Evolutionary conservation across 2,329 filamentous ascomycete species (phyloP).

Genomic region (Pleoardoris graminearum): DNA sequence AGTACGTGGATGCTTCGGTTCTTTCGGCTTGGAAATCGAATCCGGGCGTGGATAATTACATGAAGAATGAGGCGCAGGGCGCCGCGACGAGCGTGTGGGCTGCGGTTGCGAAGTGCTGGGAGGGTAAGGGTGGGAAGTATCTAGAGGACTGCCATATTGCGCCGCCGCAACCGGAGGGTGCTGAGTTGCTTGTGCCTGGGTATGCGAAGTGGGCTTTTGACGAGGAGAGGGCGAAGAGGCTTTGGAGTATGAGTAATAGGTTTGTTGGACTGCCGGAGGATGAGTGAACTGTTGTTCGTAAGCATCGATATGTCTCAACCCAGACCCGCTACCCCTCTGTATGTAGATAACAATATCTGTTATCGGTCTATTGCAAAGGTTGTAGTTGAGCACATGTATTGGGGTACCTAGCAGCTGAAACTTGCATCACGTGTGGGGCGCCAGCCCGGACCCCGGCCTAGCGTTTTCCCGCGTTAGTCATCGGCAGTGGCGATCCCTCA

Average conservation of each 20-base stretch:
- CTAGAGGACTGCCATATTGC: conserved; percentile 32
- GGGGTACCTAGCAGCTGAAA: too few relatives aligned
- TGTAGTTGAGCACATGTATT: too few relatives aligned
- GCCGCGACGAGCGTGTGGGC: conserved; percentile 45
- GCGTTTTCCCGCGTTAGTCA: neutral
- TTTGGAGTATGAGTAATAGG: conserved; percentile 30
- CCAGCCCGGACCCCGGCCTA: neutral
- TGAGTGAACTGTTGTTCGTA: neutral
- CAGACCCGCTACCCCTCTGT: too few relatives aligned
- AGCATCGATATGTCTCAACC: too few relatives aligned
- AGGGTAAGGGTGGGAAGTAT: conserved; percentile 41
- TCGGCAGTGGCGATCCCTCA: neutral
- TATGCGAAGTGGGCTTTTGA: conserved; percentile 25
- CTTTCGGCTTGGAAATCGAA: neutral
- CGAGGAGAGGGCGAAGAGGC: conserved; percentile 25
- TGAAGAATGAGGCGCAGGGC: conserved; percentile 40
- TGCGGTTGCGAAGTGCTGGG: conserved; percentile 37
- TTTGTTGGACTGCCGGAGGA: conserved; percentile 16
- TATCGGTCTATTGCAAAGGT: too few relatives aligned
- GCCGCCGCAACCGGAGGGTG: conserved; percentile 4
- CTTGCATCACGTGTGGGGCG: neutral
- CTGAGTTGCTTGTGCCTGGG: neutral
- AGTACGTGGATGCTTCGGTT: conserved; percentile 4
- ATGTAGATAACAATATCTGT: too few relatives aligned
- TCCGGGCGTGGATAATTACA: neutral